Evolutionary conservation across 176 grass and related monocot species (phyloP).

Genomic region (Alopecurus myosuroides): DNA sequence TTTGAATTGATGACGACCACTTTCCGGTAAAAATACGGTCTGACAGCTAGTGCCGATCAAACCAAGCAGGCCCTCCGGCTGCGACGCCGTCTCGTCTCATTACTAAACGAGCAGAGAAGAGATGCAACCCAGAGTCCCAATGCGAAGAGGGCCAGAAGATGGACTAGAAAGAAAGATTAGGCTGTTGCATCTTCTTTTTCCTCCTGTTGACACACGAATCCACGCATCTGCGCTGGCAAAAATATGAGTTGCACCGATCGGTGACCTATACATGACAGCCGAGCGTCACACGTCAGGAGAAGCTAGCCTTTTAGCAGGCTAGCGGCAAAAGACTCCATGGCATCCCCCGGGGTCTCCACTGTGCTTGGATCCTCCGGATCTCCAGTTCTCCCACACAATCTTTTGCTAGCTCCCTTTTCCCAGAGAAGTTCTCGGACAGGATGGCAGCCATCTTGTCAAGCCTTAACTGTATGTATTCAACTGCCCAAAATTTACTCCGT

Average conservation of each 20-base stretch:
- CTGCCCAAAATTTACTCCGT: neutral
- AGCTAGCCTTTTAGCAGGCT: neutral
- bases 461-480: neutral
- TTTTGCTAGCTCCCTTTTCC: slow-evolving; percentile 17
- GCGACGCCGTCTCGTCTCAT: neutral
- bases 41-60: neutral
- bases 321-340: slow-evolving; percentile 11
- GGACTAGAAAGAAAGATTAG: neutral
- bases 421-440: slow-evolving; percentile 14
- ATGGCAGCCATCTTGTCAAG: slow-evolving; percentile 14
- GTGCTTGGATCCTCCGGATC: slow-evolving; percentile 28
- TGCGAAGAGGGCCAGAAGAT: neutral
- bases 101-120: neutral
- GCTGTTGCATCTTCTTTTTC: neutral
- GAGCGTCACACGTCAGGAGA: slow-evolving; percentile 2
- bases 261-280: neutral
- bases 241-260: neutral
- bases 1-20: neutral
- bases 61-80: neutral
- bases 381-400: slow-evolving; percentile 6
- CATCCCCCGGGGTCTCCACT: neutral
- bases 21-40: neutral
- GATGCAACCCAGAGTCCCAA: neutral
- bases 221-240: neutral
- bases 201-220: neutral